Percentiles rank a stretch among this genome's conserved stretches.
Evolutionary conservation across 805 yeast species (phyloP).

Genomic region (Zygoascus biomembranicola): DNA sequence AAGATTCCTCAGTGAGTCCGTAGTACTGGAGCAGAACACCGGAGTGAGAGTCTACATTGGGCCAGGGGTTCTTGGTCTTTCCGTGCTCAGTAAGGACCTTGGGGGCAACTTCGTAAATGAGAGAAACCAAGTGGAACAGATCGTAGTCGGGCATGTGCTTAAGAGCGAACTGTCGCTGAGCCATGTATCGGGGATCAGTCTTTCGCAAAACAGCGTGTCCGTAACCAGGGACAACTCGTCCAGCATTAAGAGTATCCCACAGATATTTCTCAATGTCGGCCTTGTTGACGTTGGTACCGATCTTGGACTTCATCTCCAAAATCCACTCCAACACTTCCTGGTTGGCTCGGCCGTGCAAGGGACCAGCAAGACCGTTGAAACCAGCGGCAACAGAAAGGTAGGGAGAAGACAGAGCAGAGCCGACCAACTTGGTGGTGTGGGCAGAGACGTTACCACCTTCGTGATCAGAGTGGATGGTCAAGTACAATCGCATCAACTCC

Average conservation of each 20-base stretch:
- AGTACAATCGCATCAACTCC: constrained; percentile 63
- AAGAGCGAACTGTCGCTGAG: constrained; percentile 76
- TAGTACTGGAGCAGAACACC: constrained; percentile 81
- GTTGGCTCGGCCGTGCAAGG: constrained; percentile 78
- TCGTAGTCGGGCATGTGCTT: constrained; percentile 57
- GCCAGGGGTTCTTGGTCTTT: constrained; percentile 91
- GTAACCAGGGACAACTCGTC: constrained; percentile 80
- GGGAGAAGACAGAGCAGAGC: constrained; percentile 73
- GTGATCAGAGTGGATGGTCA: constrained; percentile 71
- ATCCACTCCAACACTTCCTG: constrained; percentile 78
- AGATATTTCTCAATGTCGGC: constrained; percentile 55
- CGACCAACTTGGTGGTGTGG: constrained; percentile 74
- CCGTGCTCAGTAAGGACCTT: constrained; percentile 73
- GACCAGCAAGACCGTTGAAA: constrained; percentile 77
- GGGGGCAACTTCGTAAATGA: constrained; percentile 78
- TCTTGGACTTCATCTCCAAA: constrained; percentile 43
- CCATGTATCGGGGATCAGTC: constrained; percentile 80
- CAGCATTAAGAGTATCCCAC: constrained; percentile 63
- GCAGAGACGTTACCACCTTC: constrained; percentile 84
- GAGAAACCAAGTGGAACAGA: constrained; percentile 67
- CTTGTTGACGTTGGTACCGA: constrained; percentile 31
- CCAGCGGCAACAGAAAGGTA: constrained; percentile 72
- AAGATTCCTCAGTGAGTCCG: constrained; percentile 72
- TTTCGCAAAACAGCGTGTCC: constrained; percentile 82
- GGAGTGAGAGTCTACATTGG: constrained; percentile 83